These are phyloP conservation scores for Samsoniella hepiali DNA, from an alignment of 2,329 filamentous ascomycete genomes.

Conservation along the genomic window DNA sequence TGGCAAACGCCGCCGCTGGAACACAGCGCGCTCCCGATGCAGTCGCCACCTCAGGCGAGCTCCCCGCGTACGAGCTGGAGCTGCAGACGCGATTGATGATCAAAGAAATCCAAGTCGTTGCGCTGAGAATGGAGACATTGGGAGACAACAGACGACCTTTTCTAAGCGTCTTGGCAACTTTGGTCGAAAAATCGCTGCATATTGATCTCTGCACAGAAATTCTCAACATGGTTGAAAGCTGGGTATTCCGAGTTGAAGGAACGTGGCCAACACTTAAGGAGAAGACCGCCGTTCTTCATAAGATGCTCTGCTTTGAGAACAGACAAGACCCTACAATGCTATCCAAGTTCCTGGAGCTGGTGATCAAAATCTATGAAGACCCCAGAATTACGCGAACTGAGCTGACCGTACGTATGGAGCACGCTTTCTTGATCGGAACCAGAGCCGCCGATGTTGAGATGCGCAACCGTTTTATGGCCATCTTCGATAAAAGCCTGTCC, in stretches of 20 bases:
- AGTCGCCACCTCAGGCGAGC: constrained; percentile 49
- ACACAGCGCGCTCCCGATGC: constrained; percentile 50
- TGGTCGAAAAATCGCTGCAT: constrained; percentile 93
- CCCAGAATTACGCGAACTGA: constrained; percentile 93
- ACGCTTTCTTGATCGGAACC: constrained; percentile 95
- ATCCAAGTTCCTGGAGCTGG: constrained; percentile 89
- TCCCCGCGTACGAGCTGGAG: constrained; percentile 75
- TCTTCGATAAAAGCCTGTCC: constrained; percentile 94
- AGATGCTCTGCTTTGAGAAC: constrained; percentile 95
- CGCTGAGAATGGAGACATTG: constrained; percentile 85
- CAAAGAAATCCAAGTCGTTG: constrained; percentile 91
- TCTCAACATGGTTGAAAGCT: constrained; percentile 85
- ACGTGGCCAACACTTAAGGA: constrained; percentile 97
- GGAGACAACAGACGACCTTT: constrained; percentile 90
- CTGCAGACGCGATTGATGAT: constrained; percentile 89
- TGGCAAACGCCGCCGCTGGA: constrained; percentile 49
- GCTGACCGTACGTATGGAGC: constrained; percentile 93
- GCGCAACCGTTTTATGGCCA: constrained; percentile 93
- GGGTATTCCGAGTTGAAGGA: constrained; percentile 94
- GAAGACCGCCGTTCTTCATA: constrained; percentile 97
- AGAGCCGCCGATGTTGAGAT: constrained; percentile 92
- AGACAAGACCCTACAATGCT: constrained; percentile 79
- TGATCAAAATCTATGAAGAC: constrained; percentile 97
- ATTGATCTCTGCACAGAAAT: constrained; percentile 87
- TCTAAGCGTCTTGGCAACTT: constrained; percentile 86